Base-by-base conservation (phyloP, 2,329 filamentous ascomycete species). In the Pseudogymnoascus sp. region DNA sequence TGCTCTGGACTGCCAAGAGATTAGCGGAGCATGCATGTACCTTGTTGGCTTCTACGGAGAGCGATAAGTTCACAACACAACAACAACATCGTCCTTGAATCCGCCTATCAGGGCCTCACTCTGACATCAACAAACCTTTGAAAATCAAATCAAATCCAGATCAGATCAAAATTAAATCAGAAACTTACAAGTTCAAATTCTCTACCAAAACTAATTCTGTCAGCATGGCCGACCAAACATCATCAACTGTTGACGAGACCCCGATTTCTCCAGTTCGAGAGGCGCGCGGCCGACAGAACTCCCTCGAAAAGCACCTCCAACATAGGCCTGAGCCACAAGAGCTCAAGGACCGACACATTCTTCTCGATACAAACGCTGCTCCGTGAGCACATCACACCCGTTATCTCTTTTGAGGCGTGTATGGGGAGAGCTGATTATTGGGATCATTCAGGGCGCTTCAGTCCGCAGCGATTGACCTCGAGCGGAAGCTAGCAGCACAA, bases 251-350 rank as follows among this genome's bases (percentile, higher is more conserved):
- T 67, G 85, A 88, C 71, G 77, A 84, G 67, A 81, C 80, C 12
- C 78, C 83, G 66, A 83, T 88, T 74, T 81, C 79, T 42, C 82
- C 81, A 64, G 77, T 79, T 66, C 79, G 79, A 44, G 77, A 80
- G 60, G 68, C 72, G 60, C 71, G 75, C 25, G 77, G 72, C 42
- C 81, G 84, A 69, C 84, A 83, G 73, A 86, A 90, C 78, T 91
- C 88, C 3, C 80, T 92, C 10, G 87, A 90, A 74, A 85, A 86
- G 69, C 85, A 90, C 70, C 80, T 91, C 61, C 83, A 86, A 73
- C 84, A 86, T 69, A 88, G 91, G 41, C 89, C 89, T 25, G 84
- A 81, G 58, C 71, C 75, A 12, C 79, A 88, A 71, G 86, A 89
- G 65, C 77, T 90, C 64, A 89, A 87, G 75, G 82, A 88, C 67